Conservation (phyloP, 805 yeast genomes). For the Candida vaughaniae region DNA sequence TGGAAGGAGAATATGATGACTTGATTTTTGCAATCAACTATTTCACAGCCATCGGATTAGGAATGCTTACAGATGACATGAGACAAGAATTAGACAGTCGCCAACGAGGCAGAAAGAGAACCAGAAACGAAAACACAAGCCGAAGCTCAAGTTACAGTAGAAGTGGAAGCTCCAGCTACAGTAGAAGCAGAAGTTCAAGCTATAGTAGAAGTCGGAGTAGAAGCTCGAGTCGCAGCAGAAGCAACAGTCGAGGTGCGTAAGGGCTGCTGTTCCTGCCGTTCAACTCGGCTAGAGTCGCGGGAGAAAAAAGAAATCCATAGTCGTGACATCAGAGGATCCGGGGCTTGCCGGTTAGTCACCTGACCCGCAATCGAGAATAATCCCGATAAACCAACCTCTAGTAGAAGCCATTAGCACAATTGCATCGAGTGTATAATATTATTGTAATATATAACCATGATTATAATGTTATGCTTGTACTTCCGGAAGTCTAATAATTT, state of each 20-base stretch:
- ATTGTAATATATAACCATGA: too few species aligned
- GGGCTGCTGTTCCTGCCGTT: constrained; percentile 3
- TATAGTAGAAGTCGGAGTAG: constrained; percentile 15
- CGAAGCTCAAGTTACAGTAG: constrained; percentile 13
- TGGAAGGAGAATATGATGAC: constrained; percentile 43
- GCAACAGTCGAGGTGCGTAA: constrained; percentile 1
- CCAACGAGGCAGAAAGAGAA: constrained; percentile 10
- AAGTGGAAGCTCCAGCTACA: constrained; percentile 13
- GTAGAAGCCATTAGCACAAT: too few species aligned
- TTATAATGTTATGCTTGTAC: too few species aligned
- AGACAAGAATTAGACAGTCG: constrained; percentile 47
- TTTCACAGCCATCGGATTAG: constrained; percentile 91
- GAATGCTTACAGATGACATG: constrained; percentile 80
- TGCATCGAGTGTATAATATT: too few species aligned
- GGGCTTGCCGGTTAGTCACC: too few species aligned
- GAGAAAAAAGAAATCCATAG: too few species aligned
- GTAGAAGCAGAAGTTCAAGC: constrained; percentile 13
- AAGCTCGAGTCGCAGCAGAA: constrained; percentile 20
- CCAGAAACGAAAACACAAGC: constrained; percentile 19
- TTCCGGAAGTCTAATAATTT: too few species aligned
- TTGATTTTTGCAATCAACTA: constrained; percentile 80
- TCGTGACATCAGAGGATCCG: too few species aligned
- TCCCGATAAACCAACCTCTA: too few species aligned
- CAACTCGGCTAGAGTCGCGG: constrained; percentile 3
- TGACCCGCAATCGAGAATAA: too few species aligned